Evolutionary conservation across 495 filamentous ascomycete species (phyloP), one percentile per base, ranked within the genome.

Genomic region (Penicillium paradoxum): DNA sequence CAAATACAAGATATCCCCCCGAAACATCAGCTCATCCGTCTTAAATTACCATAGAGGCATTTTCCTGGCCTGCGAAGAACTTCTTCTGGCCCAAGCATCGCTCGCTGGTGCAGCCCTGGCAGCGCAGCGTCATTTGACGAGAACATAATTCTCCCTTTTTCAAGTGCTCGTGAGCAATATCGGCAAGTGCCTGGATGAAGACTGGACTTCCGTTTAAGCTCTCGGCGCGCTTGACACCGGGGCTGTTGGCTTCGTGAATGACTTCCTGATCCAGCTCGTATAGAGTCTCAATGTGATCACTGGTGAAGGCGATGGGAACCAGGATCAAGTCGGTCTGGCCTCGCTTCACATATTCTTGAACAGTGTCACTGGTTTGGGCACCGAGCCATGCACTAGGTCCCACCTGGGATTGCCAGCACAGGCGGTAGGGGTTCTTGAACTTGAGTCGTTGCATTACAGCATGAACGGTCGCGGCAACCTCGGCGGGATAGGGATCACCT

Each of bases 381-480:
- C 95, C 95, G 5, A 97, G 82, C 95, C 95, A 99, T 15, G 95
- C 87, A 29, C 83, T 86, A 2, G 95, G 95, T 14, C 95, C 95
- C 45, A 99, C 95, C 66, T 99, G 95, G 19, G 91, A 96, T 70
- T 99, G 95, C 93, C 93, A 99, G 63, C 90, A 91, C 27, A 99
- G 76, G 18, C 95, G 84, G 69, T 95, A 97, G 2, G 88, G 88
- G 73, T 99, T 93, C 57, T 79, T 81, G 67, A 90, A 87, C 8
- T 84, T 84, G 10, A 99, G 80, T 21, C 88, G 79, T 61, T 93
- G 83, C 90, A 96, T 96, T 6, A 99, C 95, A 3, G 95, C 92
- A 60, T 96, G 84, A 6, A 97, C 93, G 6, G 95, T 97, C n/a
- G 95, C 95, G 3, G 85, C 93, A 5, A 99, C 95, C 69, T 99